Conservation (phyloP, 2,329 filamentous ascomycete species). For the Ceratocystiopsis sp. region DNA sequence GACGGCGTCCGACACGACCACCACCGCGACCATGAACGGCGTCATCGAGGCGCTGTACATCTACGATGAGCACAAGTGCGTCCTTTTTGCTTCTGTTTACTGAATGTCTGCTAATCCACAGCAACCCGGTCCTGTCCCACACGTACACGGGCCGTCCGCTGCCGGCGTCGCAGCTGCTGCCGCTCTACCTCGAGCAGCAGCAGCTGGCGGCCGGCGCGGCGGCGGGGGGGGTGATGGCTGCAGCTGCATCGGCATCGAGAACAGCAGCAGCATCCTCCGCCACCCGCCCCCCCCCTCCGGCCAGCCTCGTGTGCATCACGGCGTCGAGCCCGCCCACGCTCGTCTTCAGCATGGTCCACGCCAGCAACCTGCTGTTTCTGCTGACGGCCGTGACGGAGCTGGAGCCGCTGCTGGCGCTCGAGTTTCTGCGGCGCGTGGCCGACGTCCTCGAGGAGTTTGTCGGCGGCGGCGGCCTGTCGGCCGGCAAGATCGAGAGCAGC, state of each 20-base stretch:
- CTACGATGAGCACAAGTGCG: slow-evolving; percentile 86
- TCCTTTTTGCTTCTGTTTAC: background rate
- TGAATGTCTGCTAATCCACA: too few relatives aligned
- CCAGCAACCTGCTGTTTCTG: slow-evolving; percentile 71
- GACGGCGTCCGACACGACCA: slow-evolving; percentile 1
- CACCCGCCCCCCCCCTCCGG: slow-evolving; percentile 37
- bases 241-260: too few relatives aligned
- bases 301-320: slow-evolving; percentile 72
- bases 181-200: slow-evolving; percentile 73
- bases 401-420: slow-evolving; percentile 76
- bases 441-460: slow-evolving; percentile 92
- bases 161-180: slow-evolving; percentile 57
- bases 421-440: slow-evolving; percentile 85
- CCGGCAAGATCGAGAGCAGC: slow-evolving; percentile 70
- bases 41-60: slow-evolving; percentile 92
- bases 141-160: slow-evolving; percentile 72
- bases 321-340: slow-evolving; percentile 72
- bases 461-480: slow-evolving; percentile 43
- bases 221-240: too few relatives aligned
- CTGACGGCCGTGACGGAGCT: slow-evolving; percentile 73
- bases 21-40: slow-evolving; percentile 46
- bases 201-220: background rate
- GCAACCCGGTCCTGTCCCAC: slow-evolving; percentile 58
- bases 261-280: background rate
- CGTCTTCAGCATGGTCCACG: slow-evolving; percentile 71